Evolutionary conservation across 192 early-diverging fungal species (phyloP).

Genomic region (Coemansia asiatica): DNA sequence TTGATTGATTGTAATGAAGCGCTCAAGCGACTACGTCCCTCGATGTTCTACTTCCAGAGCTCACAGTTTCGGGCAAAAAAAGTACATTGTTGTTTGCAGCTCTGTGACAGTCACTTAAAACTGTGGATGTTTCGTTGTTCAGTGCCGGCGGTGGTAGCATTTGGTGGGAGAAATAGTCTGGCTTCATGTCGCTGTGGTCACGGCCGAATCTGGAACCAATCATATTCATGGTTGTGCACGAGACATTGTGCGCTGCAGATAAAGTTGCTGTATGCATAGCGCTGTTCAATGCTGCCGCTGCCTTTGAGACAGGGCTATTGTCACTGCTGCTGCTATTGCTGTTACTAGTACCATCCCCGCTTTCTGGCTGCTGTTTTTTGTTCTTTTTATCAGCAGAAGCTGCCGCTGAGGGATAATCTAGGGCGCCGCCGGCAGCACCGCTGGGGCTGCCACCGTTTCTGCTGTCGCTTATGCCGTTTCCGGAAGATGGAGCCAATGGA

Average conservation of each 20-base stretch:
- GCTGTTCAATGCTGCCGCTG: neutral
- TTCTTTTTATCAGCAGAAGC: neutral
- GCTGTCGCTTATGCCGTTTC: neutral
- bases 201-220: too few relatives aligned
- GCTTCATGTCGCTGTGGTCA: too few relatives aligned
- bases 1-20: too few relatives aligned
- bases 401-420: neutral
- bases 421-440: neutral
- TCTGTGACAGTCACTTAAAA: neutral
- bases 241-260: neutral
- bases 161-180: neutral
- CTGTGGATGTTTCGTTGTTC: neutral
- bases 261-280: neutral
- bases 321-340: conserved; percentile 1
- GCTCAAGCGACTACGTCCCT: too few relatives aligned
- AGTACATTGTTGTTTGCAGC: conserved; percentile 4
- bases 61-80: too few relatives aligned
- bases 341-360: too few relatives aligned
- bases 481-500: neutral
- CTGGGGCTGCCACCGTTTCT: neutral
- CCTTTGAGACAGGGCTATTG: neutral
- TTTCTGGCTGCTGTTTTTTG: neutral
- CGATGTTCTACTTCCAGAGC: too few relatives aligned
- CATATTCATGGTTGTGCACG: neutral
- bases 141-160: neutral